phyloP scores from a whole-genome alignment of 2,329 filamentous ascomycete genomes.

The Ilyonectria mors-panacis region DNA sequence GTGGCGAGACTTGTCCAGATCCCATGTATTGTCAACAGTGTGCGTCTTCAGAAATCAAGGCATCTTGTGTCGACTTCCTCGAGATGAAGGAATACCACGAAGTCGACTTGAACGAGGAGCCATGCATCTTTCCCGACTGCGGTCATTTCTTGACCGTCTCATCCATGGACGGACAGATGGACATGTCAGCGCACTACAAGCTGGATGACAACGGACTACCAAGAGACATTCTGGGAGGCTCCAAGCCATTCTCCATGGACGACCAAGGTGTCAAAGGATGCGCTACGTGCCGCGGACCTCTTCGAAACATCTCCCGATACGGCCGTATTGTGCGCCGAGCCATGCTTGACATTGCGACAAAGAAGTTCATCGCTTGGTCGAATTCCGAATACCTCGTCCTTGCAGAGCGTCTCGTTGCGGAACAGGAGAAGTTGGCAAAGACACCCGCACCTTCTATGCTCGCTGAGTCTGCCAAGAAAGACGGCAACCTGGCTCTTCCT shows the following conservation, averaged over 20 bases:
- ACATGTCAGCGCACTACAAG: constrained; percentile 65
- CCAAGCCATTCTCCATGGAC: constrained; percentile 62
- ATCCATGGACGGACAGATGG: constrained; percentile 58
- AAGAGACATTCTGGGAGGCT: constrained; percentile 51
- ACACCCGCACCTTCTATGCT: background rate
- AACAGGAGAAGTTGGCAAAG: background rate
- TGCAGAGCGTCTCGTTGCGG: background rate
- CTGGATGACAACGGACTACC: constrained; percentile 55
- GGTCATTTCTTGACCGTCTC: constrained; percentile 73
- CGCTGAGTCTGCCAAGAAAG: background rate
- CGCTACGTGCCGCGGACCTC: constrained; percentile 71
- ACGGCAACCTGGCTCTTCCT: background rate
- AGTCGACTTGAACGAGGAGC: constrained; percentile 70
- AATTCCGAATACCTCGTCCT: constrained; percentile 47
- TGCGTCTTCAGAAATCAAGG: constrained; percentile 59
- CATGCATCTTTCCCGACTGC: constrained; percentile 74
- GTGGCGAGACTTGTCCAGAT: constrained; percentile 14
- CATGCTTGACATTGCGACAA: constrained; percentile 74
- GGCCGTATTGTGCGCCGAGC: constrained; percentile 73
- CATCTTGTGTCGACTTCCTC: constrained; percentile 69
- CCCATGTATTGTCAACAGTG: constrained; percentile 71
- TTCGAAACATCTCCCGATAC: constrained; percentile 73
- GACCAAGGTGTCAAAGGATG: constrained; percentile 66
- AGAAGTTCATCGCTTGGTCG: constrained; percentile 73
- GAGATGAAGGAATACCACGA: constrained; percentile 68